Evolutionary conservation across 176 grass and related monocot genomes (phyloP).

Genomic region (Aegilops tauschii): DNA sequence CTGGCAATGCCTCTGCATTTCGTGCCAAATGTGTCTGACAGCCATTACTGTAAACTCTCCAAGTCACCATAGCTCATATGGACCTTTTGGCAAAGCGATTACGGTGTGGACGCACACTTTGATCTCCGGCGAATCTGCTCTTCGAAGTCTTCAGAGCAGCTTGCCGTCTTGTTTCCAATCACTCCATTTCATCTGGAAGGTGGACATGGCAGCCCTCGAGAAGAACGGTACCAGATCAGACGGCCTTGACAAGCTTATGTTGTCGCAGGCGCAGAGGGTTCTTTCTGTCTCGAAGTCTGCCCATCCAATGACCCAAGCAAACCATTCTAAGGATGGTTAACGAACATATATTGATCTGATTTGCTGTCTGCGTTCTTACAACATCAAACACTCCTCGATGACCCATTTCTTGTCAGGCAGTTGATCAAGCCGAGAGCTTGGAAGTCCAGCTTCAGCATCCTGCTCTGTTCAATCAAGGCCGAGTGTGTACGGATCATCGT

Average conservation of each 20-base stretch:
- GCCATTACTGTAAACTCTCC: neutral
- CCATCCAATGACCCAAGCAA: neutral
- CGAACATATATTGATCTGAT: neutral
- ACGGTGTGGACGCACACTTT: neutral
- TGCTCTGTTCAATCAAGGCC: neutral
- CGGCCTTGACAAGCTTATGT: neutral
- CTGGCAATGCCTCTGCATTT: neutral
- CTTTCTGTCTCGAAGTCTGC: neutral
- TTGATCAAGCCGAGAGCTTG: neutral
- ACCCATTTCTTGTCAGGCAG: neutral
- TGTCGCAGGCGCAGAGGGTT: neutral
- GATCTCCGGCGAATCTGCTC: neutral
- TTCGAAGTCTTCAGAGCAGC: neutral
- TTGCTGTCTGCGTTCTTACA: neutral
- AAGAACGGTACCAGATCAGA: neutral
- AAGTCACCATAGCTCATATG: neutral
- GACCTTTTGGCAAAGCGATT: neutral
- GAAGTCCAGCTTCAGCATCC: neutral
- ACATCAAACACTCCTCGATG: neutral
- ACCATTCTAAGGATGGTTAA: slow-evolving; percentile 1
- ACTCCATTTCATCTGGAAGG: neutral
- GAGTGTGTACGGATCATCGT: neutral
- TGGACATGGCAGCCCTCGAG: neutral
- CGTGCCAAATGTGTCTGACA: neutral
- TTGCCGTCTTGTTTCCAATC: neutral